Base-by-base conservation (phyloP, 2,329 filamentous ascomycete species). In the Aspergillus brasiliensis region DNA sequence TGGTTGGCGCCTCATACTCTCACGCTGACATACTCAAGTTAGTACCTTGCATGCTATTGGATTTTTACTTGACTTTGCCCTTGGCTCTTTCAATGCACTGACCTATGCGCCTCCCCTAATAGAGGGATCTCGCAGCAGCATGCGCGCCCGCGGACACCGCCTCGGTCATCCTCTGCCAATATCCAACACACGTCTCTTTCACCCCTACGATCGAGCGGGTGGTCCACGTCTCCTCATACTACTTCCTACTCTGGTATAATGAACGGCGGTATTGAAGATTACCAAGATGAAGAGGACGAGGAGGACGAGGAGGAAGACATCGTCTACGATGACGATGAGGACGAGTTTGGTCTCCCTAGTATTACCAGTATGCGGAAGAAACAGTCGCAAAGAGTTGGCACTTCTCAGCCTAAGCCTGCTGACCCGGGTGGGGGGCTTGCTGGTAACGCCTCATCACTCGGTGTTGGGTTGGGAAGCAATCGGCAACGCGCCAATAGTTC, bases 21-120 rank as follows among this genome's bases (percentile, higher is more conserved):
- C 95, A 99, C 77, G 91, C 94, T 27, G 93, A 98, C 78, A 91
- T 97, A 73, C 83, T 97, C 69, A 96, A 94, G 77, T 90, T 94
- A 60, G 61, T 60, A 52, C 51, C 52, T 49, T 23, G 40, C 11
- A 7, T 11, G 31, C n/a, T 27, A 28, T 49, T 4, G 8, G n/a
- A 10, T 21, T 10, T 27, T 17, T 19, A 8, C 8, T 44, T 21
- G 4, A 13, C 38, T 42, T 53, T 42, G 21, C 8, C 8, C 38
- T 61, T 63, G 56, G 56, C 31, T 52, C 34, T 15, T 27, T n/a
- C 28, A 37, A n/a, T 25, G 67, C 62, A 64, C 58, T 54, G 44
- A 52, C 19, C 31, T 40, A 7, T 28, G 17, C 19, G 58, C 28
- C 31, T 56, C 60, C 21, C 38, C 34, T 54, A 40, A 34, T 52